Evolutionary conservation across 148 eudicot genomes (phyloP).

Genomic region (Heliosperma pusillum): DNA sequence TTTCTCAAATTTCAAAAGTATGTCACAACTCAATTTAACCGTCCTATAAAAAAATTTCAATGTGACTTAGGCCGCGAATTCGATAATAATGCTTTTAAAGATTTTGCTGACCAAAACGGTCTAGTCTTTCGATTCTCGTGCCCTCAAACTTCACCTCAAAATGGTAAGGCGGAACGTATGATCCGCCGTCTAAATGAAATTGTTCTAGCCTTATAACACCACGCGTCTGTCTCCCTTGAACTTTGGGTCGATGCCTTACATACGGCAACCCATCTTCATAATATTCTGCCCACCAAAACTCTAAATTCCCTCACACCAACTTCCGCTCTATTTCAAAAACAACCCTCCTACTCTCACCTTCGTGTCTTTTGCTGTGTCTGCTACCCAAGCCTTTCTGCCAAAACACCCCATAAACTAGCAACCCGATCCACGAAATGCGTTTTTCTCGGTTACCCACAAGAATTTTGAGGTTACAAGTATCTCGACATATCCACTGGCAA

Average conservation of each 20-base stretch:
- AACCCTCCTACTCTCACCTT: too few species aligned
- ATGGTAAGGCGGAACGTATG: conserved; percentile 8
- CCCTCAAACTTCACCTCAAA: background rate
- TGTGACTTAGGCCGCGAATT: background rate
- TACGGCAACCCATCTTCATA: background rate
- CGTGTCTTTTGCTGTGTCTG: too few species aligned
- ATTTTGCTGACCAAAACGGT: background rate
- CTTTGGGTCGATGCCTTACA: background rate
- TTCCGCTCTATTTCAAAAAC: background rate
- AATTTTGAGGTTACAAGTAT: background rate
- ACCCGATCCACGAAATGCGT: background rate
- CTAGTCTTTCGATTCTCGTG: background rate
- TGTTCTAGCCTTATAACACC: background rate
- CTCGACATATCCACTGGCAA: background rate
- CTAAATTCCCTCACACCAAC: background rate
- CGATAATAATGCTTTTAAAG: background rate
- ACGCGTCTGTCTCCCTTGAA: background rate
- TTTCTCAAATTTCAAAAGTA: too few species aligned
- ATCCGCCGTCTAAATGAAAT: background rate
- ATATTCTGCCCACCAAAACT: background rate
- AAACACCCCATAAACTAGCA: too few species aligned
- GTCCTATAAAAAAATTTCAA: too few species aligned
- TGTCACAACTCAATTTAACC: background rate
- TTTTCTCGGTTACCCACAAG: background rate
- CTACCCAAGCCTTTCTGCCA: too few species aligned